Conservation (phyloP, 805 yeast species). For the Lipomyces spencermartinsiae region DNA sequence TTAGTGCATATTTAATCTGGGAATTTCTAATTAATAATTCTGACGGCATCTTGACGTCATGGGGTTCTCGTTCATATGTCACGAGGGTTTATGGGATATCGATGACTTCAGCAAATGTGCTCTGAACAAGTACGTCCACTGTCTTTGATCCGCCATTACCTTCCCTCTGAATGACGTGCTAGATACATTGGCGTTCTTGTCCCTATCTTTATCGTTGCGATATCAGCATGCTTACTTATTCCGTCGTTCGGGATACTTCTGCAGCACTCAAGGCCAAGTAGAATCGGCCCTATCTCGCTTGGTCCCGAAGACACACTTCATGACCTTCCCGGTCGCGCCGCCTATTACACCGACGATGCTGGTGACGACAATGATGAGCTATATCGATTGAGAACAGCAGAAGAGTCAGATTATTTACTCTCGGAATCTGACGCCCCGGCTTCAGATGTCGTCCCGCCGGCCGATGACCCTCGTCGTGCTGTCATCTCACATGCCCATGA, state of each 20-base stretch:
- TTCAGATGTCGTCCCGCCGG: slow-evolving; percentile 2
- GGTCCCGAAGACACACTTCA: slow-evolving; percentile 11
- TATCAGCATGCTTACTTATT: neutral
- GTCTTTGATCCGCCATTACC: neutral
- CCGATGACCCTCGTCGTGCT: neutral
- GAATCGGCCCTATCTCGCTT: neutral
- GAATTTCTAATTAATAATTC: neutral
- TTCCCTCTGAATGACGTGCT: neutral
- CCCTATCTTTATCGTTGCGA: neutral
- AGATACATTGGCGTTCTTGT: neutral
- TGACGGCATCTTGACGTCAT: neutral
- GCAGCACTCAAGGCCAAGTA: neutral
- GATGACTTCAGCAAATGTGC: slow-evolving; percentile 67
- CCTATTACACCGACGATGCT: slow-evolving; percentile 10
- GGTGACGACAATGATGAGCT: slow-evolving; percentile 5
- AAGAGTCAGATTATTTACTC: neutral
- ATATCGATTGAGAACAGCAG: slow-evolving; percentile 24
- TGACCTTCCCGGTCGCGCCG: neutral
- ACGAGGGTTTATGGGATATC: slow-evolving; percentile 55
- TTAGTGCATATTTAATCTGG: neutral
- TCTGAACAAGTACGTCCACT: slow-evolving; percentile 49
- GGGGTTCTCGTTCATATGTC: slow-evolving; percentile 21
- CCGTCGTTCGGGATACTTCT: slow-evolving; percentile 2
- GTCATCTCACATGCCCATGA: neutral
- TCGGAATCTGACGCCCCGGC: neutral